Conservation (phyloP, 164 flowering plant genomes). For the Sedum album region DNA sequence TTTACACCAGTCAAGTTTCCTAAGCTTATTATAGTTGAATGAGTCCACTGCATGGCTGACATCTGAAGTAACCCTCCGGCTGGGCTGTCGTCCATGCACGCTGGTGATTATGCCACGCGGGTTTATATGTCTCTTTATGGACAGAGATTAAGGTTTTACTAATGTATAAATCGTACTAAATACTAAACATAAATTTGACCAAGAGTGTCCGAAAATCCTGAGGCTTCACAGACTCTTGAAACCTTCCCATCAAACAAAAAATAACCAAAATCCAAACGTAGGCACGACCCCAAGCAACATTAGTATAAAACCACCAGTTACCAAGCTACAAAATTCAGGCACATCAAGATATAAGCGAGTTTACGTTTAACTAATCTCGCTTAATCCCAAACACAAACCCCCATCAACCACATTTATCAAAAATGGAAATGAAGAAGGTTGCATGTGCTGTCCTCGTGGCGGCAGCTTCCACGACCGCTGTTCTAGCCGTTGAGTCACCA, state of each 20-base stretch:
- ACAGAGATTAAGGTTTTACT: too few species aligned
- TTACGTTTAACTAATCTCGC: background rate
- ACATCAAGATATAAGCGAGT: background rate
- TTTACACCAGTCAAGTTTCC: background rate
- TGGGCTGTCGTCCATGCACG: background rate
- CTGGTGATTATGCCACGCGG: background rate
- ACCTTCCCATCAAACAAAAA: background rate
- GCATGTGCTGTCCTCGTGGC: too few species aligned
- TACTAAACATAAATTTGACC: too few species aligned
- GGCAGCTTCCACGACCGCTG: constrained; percentile 42
- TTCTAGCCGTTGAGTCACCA: constrained; percentile 7
- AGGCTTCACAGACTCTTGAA: background rate
- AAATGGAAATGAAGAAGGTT: too few species aligned
- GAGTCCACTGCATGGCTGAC: background rate
- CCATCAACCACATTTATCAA: background rate
- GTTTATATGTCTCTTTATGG: too few species aligned
- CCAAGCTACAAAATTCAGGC: too few species aligned
- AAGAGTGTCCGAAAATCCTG: background rate
- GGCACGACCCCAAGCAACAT: too few species aligned
- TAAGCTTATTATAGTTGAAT: background rate
- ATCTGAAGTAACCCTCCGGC: background rate
- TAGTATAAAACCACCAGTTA: too few species aligned
- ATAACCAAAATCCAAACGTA: background rate
- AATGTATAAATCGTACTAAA: too few species aligned
- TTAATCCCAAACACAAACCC: background rate